Evolutionary conservation across 23 red algal species (phyloP), one percentile per base, ranked within the genome.

Genomic region (Gracilaria caudata): DNA sequence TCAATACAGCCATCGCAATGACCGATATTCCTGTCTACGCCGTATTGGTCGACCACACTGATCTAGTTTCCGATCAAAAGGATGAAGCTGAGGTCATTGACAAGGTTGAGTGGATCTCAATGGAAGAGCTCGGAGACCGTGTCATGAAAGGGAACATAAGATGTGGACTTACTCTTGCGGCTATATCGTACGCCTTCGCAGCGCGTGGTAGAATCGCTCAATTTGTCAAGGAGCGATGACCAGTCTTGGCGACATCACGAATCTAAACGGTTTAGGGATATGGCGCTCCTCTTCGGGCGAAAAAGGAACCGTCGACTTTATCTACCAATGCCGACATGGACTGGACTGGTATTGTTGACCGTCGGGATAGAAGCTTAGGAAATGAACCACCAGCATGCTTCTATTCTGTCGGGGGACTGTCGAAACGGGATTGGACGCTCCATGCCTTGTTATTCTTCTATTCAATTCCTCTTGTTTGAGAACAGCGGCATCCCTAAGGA

Each of bases 11-110:
- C 2, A 40, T 82, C 9, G 47, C 51, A 20, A 70, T 92, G 77
- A 82, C 88, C 44, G 88, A 92, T 60, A 37, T 81, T 12, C 88
- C 88, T n/a, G 78, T 92, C 1, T 92, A 53, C 68, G 55, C 77
- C 21, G 88, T 92, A 2, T 25, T 76, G 24, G 88, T 83, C 12
- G 88, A 77, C 25, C 32, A 58, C 29, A 7, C 3, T 9, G 0
- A 8, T 28, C 28, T 13, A 36, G 73, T 28, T 7, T 7, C 28
- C 12, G 77, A 75, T 14, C 61, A 24, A 10, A 60, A 55, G 13
- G 88, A 92, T 59, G 77, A 59, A 30, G 54, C 37, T 21, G 88
- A 92, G 45, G 64, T 76, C 47, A 92, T 92, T 34, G 64, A 76
- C 1, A 66, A 38, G 1, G 65, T 92, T 0, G 37, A 58, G 21